Conservation (phyloP, 2,329 filamentous ascomycete species). For the Aspergillus melleus region DNA sequence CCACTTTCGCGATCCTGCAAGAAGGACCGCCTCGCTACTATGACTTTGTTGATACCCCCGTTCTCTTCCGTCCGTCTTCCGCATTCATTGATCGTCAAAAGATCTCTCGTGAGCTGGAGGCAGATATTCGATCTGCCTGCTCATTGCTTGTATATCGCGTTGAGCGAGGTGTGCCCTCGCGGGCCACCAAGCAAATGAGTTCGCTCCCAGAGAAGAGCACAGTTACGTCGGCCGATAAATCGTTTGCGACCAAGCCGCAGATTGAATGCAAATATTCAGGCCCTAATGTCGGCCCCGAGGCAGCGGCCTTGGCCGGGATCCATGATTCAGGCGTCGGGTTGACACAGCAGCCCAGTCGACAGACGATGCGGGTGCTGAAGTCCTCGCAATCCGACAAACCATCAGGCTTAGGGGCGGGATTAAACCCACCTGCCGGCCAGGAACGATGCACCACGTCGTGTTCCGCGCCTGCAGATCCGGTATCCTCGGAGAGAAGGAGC, state of each 20-base stretch:
- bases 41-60: constrained; percentile 37
- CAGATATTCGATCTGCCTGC: constrained; percentile 37
- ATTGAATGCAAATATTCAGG: constrained; percentile 15
- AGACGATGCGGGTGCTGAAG: constrained; percentile 13
- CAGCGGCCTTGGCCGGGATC: constrained; percentile 12
- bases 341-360: constrained; percentile 19
- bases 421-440: constrained; percentile 7
- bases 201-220: background rate
- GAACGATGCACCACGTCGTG: constrained; percentile 7
- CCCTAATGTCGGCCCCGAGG: constrained; percentile 6
- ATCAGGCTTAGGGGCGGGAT: constrained; percentile 3
- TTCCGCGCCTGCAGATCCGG: constrained; percentile 10
- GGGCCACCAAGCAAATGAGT: background rate
- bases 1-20: constrained; percentile 13
- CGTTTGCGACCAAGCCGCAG: background rate
- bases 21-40: constrained; percentile 26
- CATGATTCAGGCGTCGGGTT: constrained; percentile 26
- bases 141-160: constrained; percentile 31
- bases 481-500: constrained; percentile 4
- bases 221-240: background rate
- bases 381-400: constrained; percentile 14
- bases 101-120: constrained; percentile 34
- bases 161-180: constrained; percentile 22
- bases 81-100: constrained; percentile 36
- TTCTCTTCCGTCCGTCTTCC: constrained; percentile 31